Conservation (phyloP, 768 basidiomycete genomes). For the Termitomyces heimii region DNA sequence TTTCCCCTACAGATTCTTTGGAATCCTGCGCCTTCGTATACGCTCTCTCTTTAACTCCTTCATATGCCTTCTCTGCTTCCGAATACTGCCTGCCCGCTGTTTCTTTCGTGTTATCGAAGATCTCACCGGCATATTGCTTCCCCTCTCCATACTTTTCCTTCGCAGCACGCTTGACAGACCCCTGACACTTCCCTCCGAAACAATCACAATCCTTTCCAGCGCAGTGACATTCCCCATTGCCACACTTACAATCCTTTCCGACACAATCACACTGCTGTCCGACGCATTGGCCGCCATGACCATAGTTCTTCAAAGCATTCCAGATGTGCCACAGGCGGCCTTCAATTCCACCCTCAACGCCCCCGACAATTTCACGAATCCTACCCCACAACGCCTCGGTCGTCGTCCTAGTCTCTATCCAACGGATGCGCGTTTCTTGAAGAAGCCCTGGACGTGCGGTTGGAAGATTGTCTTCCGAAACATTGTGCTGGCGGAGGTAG, state of each 20-base stretch:
- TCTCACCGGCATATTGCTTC: conserved; percentile 19
- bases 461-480: conserved; percentile 66
- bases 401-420: conserved; percentile 57
- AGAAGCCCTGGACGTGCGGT: conserved; percentile 70
- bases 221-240: background rate
- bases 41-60: conserved; percentile 19
- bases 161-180: conserved; percentile 10
- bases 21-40: conserved; percentile 23
- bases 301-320: conserved; percentile 33
- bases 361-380: conserved; percentile 62
- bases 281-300: conserved; percentile 15
- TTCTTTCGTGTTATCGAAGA: conserved; percentile 18
- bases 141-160: conserved; percentile 24
- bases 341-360: conserved; percentile 68
- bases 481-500: conserved; percentile 73
- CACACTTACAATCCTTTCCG: conserved; percentile 5
- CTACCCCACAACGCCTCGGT: conserved; percentile 52
- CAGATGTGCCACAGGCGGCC: conserved; percentile 57
- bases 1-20: conserved; percentile 29
- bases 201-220: conserved; percentile 4
- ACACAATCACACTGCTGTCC: conserved; percentile 14
- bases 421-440: conserved; percentile 73
- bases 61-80: conserved; percentile 11
- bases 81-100: conserved; percentile 14
- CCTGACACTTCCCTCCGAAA: conserved; percentile 10